A percentile compares a stretch with the other conserved stretches of the same genome.
Evolutionary conservation across 1,139 yeast species (phyloP).

Genomic region (Yarrowia galli): DNA sequence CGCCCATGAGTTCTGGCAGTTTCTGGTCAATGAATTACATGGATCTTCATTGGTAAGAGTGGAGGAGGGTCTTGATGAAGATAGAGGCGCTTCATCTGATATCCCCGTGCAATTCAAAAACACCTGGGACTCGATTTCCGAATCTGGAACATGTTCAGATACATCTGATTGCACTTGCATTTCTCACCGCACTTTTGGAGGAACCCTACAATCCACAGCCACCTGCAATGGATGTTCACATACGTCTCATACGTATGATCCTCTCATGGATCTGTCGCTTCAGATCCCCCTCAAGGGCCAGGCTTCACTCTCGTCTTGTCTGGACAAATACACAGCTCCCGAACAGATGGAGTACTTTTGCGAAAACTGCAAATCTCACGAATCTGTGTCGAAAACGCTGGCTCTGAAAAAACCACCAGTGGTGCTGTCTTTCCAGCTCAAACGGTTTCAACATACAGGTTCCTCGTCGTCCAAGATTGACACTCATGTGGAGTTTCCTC

Average conservation of each 20-base stretch:
- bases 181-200: constrained; percentile 80
- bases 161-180: constrained; percentile 67
- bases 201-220: constrained; percentile 75
- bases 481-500: constrained; percentile 73
- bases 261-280: constrained; percentile 86
- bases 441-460: constrained; percentile 83
- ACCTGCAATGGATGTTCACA: constrained; percentile 73
- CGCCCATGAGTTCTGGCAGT: constrained; percentile 97
- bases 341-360: constrained; percentile 86
- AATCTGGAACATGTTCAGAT: constrained; percentile 19
- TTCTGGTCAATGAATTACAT: constrained; percentile 83
- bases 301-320: constrained; percentile 64
- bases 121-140: constrained; percentile 40
- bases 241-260: constrained; percentile 77
- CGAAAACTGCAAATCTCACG: constrained; percentile 63
- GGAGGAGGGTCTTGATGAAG: constrained; percentile 33
- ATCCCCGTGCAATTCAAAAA: constrained; percentile 40
- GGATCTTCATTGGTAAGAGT: constrained; percentile 44
- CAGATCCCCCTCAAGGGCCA: constrained; percentile 54
- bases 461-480: constrained; percentile 78
- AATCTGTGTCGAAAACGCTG: constrained; percentile 75
- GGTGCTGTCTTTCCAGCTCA: constrained; percentile 81
- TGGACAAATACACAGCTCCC: constrained; percentile 74
- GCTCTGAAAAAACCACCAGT: constrained; percentile 74
- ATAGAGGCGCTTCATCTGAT: constrained; percentile 33